Percentiles rank a stretch among this genome's conserved stretches.
phyloP scores from a whole-genome alignment of 2,329 filamentous ascomycete genomes.

The Stromatinia cepivora region DNA sequence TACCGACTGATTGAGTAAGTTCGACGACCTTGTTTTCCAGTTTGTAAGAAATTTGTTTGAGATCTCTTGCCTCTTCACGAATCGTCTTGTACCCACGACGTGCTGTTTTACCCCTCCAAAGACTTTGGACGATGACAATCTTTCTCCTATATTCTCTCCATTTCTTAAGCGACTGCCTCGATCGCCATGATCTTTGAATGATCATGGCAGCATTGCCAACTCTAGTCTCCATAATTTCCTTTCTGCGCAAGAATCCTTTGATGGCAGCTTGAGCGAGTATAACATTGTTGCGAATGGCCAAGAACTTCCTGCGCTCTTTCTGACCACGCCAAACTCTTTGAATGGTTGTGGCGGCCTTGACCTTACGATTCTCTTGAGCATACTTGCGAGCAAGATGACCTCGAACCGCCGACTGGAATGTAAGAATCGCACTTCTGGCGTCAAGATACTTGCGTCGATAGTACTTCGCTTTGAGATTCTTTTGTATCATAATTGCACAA shows the following conservation, averaged over 20 bases:
- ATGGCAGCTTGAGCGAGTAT: slow-evolving; percentile 85
- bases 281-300: slow-evolving; percentile 76
- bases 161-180: slow-evolving; percentile 70
- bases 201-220: slow-evolving; percentile 86
- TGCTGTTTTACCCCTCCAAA: slow-evolving; percentile 85
- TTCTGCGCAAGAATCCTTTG: slow-evolving; percentile 88
- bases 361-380: slow-evolving; percentile 76
- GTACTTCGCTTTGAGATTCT: slow-evolving; percentile 94
- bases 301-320: slow-evolving; percentile 81
- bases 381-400: slow-evolving; percentile 75
- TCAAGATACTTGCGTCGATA: slow-evolving; percentile 90
- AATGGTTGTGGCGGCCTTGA: slow-evolving; percentile 89
- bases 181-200: slow-evolving; percentile 90
- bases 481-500: slow-evolving; percentile 96
- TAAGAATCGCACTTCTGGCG: slow-evolving; percentile 76
- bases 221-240: slow-evolving; percentile 89
- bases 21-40: slow-evolving; percentile 99
- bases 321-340: slow-evolving; percentile 93
- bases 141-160: slow-evolving; percentile 92
- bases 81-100: slow-evolving; percentile 84
- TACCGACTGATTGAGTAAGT: slow-evolving; percentile 88
- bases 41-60: slow-evolving; percentile 99
- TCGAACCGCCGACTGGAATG: slow-evolving; percentile 75
- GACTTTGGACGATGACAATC: slow-evolving; percentile 83
- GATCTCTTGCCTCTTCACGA: slow-evolving; percentile 92